Percentiles rank a stretch among this genome's conserved stretches.
Conservation (phyloP, 495 filamentous ascomycete species). For the Lasiosphaeria miniovina region DNA sequence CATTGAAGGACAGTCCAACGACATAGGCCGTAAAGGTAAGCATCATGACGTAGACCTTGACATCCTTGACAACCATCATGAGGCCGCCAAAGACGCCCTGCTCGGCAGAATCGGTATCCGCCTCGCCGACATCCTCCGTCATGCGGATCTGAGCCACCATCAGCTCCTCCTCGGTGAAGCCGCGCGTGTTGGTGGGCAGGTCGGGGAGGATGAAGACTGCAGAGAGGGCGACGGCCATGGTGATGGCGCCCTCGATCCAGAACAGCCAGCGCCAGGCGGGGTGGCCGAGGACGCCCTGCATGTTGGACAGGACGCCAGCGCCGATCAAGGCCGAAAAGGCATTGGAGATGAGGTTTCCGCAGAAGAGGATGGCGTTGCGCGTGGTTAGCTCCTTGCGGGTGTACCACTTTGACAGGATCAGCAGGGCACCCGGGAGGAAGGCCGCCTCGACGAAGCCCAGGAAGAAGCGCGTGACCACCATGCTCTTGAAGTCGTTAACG, state of each 20-base stretch:
- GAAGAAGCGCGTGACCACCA: constrained; percentile 64
- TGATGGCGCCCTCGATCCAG: constrained; percentile 63
- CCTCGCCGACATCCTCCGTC: constrained; percentile 73
- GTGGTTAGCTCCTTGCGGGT: constrained; percentile 50
- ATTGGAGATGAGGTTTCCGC: constrained; percentile 58
- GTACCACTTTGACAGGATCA: constrained; percentile 57
- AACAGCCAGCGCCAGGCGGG: constrained; percentile 65
- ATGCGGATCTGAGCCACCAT: constrained; percentile 65
- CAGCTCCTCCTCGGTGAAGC: constrained; percentile 66
- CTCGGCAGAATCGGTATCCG: constrained; percentile 60
- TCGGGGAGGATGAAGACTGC: constrained; percentile 67
- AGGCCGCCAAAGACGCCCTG: constrained; percentile 61
- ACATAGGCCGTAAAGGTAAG: constrained; percentile 41
- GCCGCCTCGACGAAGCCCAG: constrained; percentile 58
- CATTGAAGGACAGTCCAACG: constrained; percentile 43
- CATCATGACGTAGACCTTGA: constrained; percentile 60
- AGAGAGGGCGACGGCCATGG: constrained; percentile 39
- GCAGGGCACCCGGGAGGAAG: constrained; percentile 44
- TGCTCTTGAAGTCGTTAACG: constrained; percentile 56
- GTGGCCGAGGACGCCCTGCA: constrained; percentile 46
- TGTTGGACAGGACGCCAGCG: constrained; percentile 51
- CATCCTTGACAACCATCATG: constrained; percentile 66
- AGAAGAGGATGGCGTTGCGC: constrained; percentile 59
- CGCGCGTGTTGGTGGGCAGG: constrained; percentile 65
- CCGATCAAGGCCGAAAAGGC: constrained; percentile 61